Evolutionary conservation across 768 basidiomycete genomes (phyloP), one percentile per base, ranked within the genome.

Genomic region (Tricholoma flavovirens): DNA sequence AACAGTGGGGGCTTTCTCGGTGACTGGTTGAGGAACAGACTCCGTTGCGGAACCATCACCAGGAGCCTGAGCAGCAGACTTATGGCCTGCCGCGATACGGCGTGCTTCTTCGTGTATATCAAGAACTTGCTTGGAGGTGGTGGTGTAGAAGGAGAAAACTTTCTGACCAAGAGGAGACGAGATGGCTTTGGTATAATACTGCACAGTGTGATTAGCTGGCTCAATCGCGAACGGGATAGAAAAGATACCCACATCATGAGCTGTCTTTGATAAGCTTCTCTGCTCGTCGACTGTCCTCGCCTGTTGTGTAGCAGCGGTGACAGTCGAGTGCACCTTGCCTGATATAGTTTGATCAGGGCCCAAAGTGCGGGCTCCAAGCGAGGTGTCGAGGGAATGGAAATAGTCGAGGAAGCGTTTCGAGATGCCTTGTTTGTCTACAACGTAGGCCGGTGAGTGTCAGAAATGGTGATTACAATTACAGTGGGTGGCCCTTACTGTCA

Each of bases 51-150:
- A n/a, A 11, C 14, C 30, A 33, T 40, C 54, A 19, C 22, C 51
- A 17, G 53, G 24, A 43, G 22, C 22, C 55, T 38, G 30, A 51
- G 24, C 26, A 15, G 30, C 22, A 32, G 40, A 12, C n/a, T 56
- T 51, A 22, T 29, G 53, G 40, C 75, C 69, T 24, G 78, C 79
- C 24, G 85, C 83, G 64, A 98, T 91, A 29, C 95, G 83, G 57
- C 78, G 75, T 2, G 95, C 95, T 71, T 98, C 95, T 65, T 94
- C 91, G 66, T 97, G 94, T 49, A 98, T 94, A 66, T 98, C 94
- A 17, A 80, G 64, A 24, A 92, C 86, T 70, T 95, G 90, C 75
- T 97, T 98, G 17, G 86, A 78, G 7, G 93, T 95, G 43, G 73
- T 72, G 12, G 95, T 96, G 76, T 97, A 98, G 76, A 97, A 98